phyloP scores from a whole-genome alignment of 495 filamentous ascomycete species.

The Podospora didyma region DNA sequence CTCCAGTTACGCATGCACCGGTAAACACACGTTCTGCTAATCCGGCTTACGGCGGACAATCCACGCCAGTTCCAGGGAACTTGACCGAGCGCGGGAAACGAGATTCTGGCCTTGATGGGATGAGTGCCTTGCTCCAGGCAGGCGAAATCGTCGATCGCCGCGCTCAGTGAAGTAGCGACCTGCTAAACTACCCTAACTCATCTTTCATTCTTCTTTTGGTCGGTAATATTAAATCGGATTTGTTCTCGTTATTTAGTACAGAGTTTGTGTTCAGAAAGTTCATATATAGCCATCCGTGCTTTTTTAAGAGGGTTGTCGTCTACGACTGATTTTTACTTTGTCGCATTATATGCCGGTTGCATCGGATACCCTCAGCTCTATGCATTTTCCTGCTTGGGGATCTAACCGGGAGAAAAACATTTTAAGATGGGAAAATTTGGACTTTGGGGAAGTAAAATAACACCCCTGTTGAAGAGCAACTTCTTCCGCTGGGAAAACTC shows the following conservation, averaged over 20 bases:
- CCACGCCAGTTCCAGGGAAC: not conserved
- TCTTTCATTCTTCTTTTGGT: not conserved
- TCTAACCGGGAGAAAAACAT: not conserved
- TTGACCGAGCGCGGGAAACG: constrained; percentile 10
- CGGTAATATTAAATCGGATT: no score
- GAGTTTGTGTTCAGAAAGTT: no score
- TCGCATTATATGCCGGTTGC: not conserved
- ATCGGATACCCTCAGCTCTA: constrained; percentile 3
- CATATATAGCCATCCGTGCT: no score
- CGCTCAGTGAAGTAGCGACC: constrained; percentile 8
- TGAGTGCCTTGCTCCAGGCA: constrained; percentile 50
- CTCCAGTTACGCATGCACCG: constrained; percentile 7
- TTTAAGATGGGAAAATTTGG: not conserved
- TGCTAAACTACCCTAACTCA: not conserved
- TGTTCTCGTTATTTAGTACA: no score
- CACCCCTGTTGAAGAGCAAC: no score
- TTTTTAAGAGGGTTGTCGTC: no score
- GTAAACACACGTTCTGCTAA: not conserved
- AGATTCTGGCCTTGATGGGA: constrained; percentile 37
- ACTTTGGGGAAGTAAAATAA: no score
- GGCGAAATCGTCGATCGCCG: constrained; percentile 53
- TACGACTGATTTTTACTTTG: not conserved
- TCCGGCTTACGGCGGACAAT: not conserved
- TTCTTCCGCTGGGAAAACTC: no score
- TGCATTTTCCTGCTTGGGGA: not conserved